These are phyloP conservation scores for Acer campestre DNA, from an alignment of 345 rosid genomes.

Conservation along the genomic window DNA sequence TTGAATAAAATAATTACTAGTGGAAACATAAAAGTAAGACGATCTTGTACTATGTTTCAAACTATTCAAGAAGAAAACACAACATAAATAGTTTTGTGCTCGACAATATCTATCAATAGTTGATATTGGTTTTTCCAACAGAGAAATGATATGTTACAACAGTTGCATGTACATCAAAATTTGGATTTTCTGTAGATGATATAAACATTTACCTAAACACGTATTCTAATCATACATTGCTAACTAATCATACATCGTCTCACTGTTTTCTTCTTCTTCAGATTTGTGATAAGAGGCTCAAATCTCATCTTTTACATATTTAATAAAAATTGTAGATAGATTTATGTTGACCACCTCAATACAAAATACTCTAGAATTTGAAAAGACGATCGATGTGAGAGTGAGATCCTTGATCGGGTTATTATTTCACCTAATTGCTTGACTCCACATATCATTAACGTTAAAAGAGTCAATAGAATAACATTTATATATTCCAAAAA, in stretches of 20 bases:
- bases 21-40: slow-evolving; percentile 8
- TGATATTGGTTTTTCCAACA: background rate
- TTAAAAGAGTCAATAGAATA: background rate
- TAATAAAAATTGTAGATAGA: too few relatives aligned
- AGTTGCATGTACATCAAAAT: too few relatives aligned
- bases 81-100: background rate
- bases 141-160: background rate
- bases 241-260: too few relatives aligned
- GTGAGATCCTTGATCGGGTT: background rate
- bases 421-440: slow-evolving; percentile 18
- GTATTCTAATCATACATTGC: too few relatives aligned
- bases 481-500: background rate
- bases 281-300: background rate
- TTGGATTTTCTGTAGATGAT: background rate
- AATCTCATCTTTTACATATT: too few relatives aligned
- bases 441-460: background rate
- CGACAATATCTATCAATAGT: background rate
- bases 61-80: background rate
- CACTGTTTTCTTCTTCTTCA: too few relatives aligned
- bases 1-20: slow-evolving; percentile 2
- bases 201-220: too few relatives aligned
- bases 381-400: background rate
- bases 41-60: background rate
- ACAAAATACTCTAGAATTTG: too few relatives aligned
- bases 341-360: too few relatives aligned